phyloP scores from a whole-genome alignment of 305 asterid species.

The Solanum chacoense region DNA sequence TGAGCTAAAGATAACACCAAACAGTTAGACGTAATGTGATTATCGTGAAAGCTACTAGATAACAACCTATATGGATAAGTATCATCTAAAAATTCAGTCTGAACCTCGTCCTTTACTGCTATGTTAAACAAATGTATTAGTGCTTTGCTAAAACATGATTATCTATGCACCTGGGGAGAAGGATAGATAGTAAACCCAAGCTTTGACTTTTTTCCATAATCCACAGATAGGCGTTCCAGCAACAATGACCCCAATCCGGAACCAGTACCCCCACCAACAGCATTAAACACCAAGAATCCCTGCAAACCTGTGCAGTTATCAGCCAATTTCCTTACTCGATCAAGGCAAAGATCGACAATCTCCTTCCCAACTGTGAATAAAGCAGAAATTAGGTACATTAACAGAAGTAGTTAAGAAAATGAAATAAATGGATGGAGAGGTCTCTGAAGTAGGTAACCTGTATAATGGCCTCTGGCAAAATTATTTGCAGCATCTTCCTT shows the following conservation, averaged over 20 bases:
- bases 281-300: constrained; percentile 23
- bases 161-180: constrained; percentile 31
- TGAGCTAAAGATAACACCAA: background rate
- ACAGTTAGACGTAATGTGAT: background rate
- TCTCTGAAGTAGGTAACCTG: constrained; percentile 12
- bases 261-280: constrained; percentile 46
- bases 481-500: constrained; percentile 73
- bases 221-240: constrained; percentile 39
- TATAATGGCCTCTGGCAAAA: constrained; percentile 63
- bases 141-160: background rate
- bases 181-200: constrained; percentile 41
- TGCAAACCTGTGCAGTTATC: constrained; percentile 24
- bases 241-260: constrained; percentile 38
- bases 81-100: background rate
- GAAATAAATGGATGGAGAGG: background rate
- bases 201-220: constrained; percentile 37
- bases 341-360: constrained; percentile 18
- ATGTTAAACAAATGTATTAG: background rate
- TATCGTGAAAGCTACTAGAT: background rate
- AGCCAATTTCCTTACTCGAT: constrained; percentile 19
- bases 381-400: background rate
- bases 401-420: background rate
- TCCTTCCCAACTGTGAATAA: constrained; percentile 15
- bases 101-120: background rate
- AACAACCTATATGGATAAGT: background rate